These are phyloP conservation scores for Leccinum incarnatum DNA, from an alignment of 768 basidiomycete genomes.

Conservation along the genomic window DNA sequence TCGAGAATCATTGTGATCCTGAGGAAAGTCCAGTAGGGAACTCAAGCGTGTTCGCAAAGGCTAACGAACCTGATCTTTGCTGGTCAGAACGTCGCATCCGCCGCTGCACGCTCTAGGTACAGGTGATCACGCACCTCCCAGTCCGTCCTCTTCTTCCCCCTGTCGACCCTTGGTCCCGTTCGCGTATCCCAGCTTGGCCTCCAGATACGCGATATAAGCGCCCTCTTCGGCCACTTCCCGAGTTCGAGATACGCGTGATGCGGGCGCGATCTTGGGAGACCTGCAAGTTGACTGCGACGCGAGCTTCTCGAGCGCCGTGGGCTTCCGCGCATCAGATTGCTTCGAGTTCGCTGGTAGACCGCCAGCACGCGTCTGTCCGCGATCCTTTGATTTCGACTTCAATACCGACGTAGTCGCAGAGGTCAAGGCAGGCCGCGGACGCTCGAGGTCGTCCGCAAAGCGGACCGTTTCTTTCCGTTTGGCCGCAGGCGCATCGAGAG, in stretches of 20 bases:
- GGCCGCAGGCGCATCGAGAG: conserved; percentile 37
- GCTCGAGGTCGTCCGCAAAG: conserved; percentile 8
- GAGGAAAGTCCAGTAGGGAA: neutral
- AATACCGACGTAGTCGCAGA: neutral
- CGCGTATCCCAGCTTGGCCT: conserved; percentile 65
- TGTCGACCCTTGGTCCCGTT: conserved; percentile 43
- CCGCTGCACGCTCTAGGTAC: neutral
- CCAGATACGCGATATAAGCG: conserved; percentile 80
- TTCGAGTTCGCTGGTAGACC: neutral
- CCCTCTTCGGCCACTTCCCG: conserved; percentile 69
- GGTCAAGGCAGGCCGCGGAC: neutral
- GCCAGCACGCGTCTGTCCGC: neutral
- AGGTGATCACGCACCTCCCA: conserved; percentile 61
- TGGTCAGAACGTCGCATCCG: neutral
- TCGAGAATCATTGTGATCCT: neutral
- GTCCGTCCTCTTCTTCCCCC: conserved; percentile 67
- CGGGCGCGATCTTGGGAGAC: neutral
- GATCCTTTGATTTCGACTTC: neutral
- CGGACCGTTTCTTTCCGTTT: conserved; percentile 44
- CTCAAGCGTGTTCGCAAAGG: conserved; percentile 41
- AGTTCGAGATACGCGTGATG: conserved; percentile 24
- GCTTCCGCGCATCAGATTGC: conserved; percentile 11
- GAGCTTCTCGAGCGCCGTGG: conserved; percentile 37
- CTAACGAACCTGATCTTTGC: conserved; percentile 46
- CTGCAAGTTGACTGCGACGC: conserved; percentile 15